Base-by-base conservation (phyloP, 2,329 filamentous ascomycete species). In the Colletotrichum brevisporum region DNA sequence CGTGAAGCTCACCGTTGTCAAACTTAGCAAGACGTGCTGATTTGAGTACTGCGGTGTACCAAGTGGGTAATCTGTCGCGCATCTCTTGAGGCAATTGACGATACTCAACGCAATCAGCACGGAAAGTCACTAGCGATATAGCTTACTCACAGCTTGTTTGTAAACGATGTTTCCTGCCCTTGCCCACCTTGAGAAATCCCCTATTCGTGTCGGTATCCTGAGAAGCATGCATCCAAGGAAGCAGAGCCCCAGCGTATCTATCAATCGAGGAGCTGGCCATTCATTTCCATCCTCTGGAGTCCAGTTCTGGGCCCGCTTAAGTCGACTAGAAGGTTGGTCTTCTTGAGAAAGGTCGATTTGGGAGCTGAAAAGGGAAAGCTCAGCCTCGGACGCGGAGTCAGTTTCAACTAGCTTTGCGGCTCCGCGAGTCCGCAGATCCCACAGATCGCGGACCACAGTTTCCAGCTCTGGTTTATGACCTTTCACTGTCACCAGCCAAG, bases 201-300 rank as follows among this genome's bases (percentile, higher is more conserved):
- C 91, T 8, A 95, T 82, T 24, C 90, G 89, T n/a, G 93, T 85
- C 0, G 95, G 94, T 64, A 96, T 84, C 64, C 92, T 89, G 73
- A 97, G 83, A 27, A 97, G 83, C 53, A 96, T 75, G 45, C 90
- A 90, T 1, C 90, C 95, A 41, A 98, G 80, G 80, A 98, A 98
- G 76, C 93, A 94, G 12, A 97, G 78, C 1, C 86, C 90, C 60
- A 98, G 80, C 0, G 91, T 92, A 73, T 97, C 95, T 50, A 93
- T 82, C 43, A 97, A 82, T 59, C 83, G 89, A 1, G 95, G 94
- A 73, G 89, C 74, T 55, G 85, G 83, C 83, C 89, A 87, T 52
- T 83, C 77, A 72, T 83, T 79, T 6, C 83, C 83, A 27, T 80
- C 75, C 64, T 84, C 80, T 15, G 83, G 75, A 13, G 73, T 75